Conservation (phyloP, 768 basidiomycete genomes). For the Termitomyces heimii region DNA sequence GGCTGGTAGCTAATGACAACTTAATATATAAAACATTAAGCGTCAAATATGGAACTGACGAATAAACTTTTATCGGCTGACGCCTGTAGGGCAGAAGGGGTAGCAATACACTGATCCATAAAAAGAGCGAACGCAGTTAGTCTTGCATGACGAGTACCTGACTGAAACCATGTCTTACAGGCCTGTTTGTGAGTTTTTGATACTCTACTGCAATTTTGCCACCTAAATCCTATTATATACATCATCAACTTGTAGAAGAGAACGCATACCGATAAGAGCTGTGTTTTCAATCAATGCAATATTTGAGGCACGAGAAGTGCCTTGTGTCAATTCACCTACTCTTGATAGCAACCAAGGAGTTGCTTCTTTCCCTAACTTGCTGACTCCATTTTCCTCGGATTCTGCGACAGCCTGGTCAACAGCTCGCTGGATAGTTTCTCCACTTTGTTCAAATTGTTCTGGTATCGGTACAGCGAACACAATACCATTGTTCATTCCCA, state of each 20-base stretch:
- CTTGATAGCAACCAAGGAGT: slow-evolving; percentile 93
- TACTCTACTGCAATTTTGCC: slow-evolving; percentile 78
- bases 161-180: slow-evolving; percentile 23
- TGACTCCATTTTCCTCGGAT: slow-evolving; percentile 75
- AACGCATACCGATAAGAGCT: slow-evolving; percentile 65
- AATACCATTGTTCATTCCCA: slow-evolving; percentile 71
- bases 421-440: slow-evolving; percentile 62
- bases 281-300: slow-evolving; percentile 88
- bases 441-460: slow-evolving; percentile 59
- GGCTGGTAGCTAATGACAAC: slow-evolving; percentile 24
- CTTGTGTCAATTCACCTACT: slow-evolving; percentile 74
- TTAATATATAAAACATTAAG: not conserved
- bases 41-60: slow-evolving; percentile 7
- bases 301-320: slow-evolving; percentile 70
- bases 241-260: not conserved
- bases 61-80: not conserved
- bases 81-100: not conserved
- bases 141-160: slow-evolving; percentile 1
- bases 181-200: slow-evolving; percentile 38
- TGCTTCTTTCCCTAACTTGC: slow-evolving; percentile 77
- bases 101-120: not conserved
- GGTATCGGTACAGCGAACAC: slow-evolving; percentile 92
- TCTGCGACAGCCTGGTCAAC: slow-evolving; percentile 85
- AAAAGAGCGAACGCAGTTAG: not conserved
- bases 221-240: slow-evolving; percentile 34